Conservation (phyloP, 208 protist species). For the Blechomonas ayalai region DNA sequence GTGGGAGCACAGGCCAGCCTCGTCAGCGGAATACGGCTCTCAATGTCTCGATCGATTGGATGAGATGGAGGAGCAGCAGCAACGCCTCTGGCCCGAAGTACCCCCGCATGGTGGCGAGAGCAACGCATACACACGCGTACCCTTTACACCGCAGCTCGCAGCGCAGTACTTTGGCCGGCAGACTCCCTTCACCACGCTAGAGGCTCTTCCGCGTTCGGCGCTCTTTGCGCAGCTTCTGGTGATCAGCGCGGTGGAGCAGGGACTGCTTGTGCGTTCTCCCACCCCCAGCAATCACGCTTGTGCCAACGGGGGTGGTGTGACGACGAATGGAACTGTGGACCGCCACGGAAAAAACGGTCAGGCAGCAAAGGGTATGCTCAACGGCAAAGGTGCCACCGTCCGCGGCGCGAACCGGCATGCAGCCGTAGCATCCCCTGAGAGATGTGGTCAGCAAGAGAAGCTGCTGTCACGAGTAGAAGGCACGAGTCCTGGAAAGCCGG, state of each 20-base stretch:
- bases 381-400: not conserved
- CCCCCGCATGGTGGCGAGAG: not conserved
- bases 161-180: constrained; percentile 58
- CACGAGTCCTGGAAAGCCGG: too few relatives aligned
- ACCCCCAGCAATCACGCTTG: too few relatives aligned
- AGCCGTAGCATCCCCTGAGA: not conserved
- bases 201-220: constrained; percentile 28
- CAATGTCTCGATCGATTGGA: constrained; percentile 9
- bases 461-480: too few relatives aligned
- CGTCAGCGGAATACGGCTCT: not conserved
- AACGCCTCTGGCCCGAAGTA: not conserved
- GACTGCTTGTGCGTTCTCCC: constrained; percentile 23
- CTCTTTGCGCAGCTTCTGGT: constrained; percentile 57
- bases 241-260: constrained; percentile 52
- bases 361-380: not conserved
- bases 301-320: too few relatives aligned
- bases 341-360: not conserved
- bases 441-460: too few relatives aligned
- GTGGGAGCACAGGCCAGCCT: not conserved
- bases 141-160: constrained; percentile 30
- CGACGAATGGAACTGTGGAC: too few relatives aligned
- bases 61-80: not conserved
- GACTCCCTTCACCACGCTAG: constrained; percentile 59
- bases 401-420: not conserved
- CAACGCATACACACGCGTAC: constrained; percentile 16